These are phyloP conservation scores for Hansenula anomala DNA, from an alignment of 1,139 yeast genomes.

Conservation along the genomic window DNA sequence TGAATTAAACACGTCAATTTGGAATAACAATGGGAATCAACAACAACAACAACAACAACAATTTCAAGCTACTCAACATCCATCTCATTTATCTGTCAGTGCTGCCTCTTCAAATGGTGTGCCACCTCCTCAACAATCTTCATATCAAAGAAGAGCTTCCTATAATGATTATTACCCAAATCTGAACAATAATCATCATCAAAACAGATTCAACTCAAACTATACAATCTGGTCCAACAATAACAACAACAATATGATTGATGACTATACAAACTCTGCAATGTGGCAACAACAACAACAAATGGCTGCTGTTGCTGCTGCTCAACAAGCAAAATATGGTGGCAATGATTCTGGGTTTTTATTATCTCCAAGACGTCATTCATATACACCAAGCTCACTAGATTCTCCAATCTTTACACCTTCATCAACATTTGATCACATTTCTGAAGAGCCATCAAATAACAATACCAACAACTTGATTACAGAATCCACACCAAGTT, in stretches of 20 bases:
- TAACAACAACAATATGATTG: neutral
- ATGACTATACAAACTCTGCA: neutral
- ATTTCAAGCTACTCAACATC: neutral
- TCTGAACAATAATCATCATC: neutral
- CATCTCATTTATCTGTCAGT: no score
- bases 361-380: slow-evolving; percentile 4
- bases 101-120: no score
- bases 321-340: slow-evolving; percentile 3
- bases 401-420: neutral
- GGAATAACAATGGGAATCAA: slow-evolving; percentile 1
- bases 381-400: neutral
- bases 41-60: slow-evolving; percentile 6
- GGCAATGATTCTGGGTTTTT: no score
- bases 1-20: slow-evolving; percentile 1
- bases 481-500: no score
- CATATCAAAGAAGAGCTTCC: slow-evolving; percentile 12
- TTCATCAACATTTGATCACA: neutral
- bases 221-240: slow-evolving; percentile 6
- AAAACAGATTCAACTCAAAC: slow-evolving; percentile 11
- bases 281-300: neutral
- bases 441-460: neutral
- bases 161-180: slow-evolving; percentile 8
- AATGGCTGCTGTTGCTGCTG: neutral
- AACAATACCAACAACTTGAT: no score
- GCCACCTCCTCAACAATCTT: no score